These are phyloP conservation scores for Debaryomyces fabryi DNA, from an alignment of 1,139 yeast genomes.

Conservation along the genomic window DNA sequence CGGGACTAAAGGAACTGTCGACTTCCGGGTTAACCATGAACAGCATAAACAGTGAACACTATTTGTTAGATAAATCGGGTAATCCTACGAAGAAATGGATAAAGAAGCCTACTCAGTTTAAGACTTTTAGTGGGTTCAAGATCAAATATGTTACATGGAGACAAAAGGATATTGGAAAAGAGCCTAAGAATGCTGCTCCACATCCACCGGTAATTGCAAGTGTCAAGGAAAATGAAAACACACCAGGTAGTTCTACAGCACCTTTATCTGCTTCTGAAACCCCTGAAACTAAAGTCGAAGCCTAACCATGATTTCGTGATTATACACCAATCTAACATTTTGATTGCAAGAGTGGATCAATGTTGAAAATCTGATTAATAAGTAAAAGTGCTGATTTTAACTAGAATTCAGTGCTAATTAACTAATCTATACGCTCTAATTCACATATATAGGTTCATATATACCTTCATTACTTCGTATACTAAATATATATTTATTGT, in stretches of 20 bases:
- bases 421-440: not conserved
- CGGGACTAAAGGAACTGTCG: constrained; percentile 45
- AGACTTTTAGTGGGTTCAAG: constrained; percentile 63
- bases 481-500: not conserved
- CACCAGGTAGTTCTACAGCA: constrained; percentile 2
- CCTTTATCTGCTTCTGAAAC: constrained; percentile 4
- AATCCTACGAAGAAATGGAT: constrained; percentile 55
- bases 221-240: not conserved
- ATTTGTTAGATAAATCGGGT: constrained; percentile 51
- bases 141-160: constrained; percentile 44
- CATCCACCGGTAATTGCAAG: not conserved
- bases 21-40: constrained; percentile 49
- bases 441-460: not conserved
- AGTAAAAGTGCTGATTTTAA: not conserved
- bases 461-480: not conserved
- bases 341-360: not conserved
- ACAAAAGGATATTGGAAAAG: constrained; percentile 17
- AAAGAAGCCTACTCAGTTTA: constrained; percentile 47
- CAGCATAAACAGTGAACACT: constrained; percentile 29
- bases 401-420: not conserved
- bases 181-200: constrained; percentile 6
- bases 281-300: constrained; percentile 5
- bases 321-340: not conserved
- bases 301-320: not conserved
- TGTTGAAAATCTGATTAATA: not conserved